phyloP scores from a whole-genome alignment of 495 filamentous ascomycete genomes.

The Penicillium soppii region DNA sequence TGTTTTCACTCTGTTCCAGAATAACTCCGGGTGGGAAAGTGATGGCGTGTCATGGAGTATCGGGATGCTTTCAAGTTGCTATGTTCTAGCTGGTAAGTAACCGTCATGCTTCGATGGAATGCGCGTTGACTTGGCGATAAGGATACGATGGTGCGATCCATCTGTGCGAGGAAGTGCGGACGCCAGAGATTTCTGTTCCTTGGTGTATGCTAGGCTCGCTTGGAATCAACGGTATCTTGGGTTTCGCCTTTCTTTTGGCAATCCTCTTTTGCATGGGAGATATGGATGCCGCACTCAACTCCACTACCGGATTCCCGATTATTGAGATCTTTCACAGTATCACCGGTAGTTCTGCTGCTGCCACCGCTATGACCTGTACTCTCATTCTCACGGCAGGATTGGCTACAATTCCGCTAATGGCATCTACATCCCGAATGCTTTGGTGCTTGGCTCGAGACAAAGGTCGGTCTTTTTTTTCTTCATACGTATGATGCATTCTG shows the following conservation, averaged over 20 bases:
- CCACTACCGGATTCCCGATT: constrained; percentile 45
- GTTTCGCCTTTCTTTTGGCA: constrained; percentile 41
- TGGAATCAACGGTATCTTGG: constrained; percentile 44
- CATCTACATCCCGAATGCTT: constrained; percentile 49
- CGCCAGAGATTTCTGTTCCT: constrained; percentile 42
- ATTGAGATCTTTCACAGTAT: constrained; percentile 43
- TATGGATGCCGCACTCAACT: constrained; percentile 33
- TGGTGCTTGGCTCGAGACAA: constrained; percentile 56
- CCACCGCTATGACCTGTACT: constrained; percentile 29
- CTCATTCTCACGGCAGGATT: constrained; percentile 36
- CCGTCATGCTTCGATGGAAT: constrained; percentile 41
- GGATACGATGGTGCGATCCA: constrained; percentile 12
- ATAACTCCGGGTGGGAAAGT: background rate
- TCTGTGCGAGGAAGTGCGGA: constrained; percentile 46
- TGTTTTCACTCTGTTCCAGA: background rate
- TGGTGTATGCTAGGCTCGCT: constrained; percentile 42
- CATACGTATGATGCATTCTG: background rate
- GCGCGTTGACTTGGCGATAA: constrained; percentile 24
- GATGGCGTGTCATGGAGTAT: background rate
- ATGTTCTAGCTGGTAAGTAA: constrained; percentile 42
- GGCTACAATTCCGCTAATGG: constrained; percentile 35
- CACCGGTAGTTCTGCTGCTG: constrained; percentile 16
- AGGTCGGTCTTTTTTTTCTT: constrained; percentile 39
- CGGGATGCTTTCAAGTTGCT: constrained; percentile 16
- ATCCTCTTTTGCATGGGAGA: constrained; percentile 45